These are phyloP conservation scores for Bassia scoparia DNA, from an alignment of 148 eudicot genomes.

Conservation along the genomic window DNA sequence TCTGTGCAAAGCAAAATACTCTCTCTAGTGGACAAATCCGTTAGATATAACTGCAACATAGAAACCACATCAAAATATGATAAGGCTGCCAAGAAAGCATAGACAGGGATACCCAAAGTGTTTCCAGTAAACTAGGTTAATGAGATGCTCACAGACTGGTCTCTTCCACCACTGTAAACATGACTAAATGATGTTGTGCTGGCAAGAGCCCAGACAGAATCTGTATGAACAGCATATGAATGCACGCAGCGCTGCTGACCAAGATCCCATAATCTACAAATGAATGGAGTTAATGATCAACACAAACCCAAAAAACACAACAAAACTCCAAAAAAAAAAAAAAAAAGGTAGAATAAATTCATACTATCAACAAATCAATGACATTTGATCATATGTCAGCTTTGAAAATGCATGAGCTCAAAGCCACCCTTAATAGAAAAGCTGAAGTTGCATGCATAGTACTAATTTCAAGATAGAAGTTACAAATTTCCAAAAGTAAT, in stretches of 20 bases:
- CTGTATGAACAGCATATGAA: conserved; percentile 98
- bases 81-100: conserved; percentile 12
- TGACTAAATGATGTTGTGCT: conserved; percentile 85
- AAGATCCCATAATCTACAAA: conserved; percentile 88
- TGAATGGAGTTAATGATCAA: conserved; percentile 1
- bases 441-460: too few relatives aligned
- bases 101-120: neutral
- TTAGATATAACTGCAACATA: conserved; percentile 66
- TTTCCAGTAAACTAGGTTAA: neutral
- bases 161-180: conserved; percentile 98
- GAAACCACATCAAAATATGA: conserved; percentile 14
- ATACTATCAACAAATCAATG: too few relatives aligned
- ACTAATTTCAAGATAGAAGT: too few relatives aligned
- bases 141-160: conserved; percentile 71
- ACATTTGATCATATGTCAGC: too few relatives aligned
- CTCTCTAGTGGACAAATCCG: conserved; percentile 89
- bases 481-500: too few relatives aligned
- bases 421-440: too few relatives aligned
- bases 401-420: too few relatives aligned
- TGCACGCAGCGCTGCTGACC: conserved; percentile 97
- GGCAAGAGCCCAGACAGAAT: conserved; percentile 99
- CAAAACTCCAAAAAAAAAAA: neutral
- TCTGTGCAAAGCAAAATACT: conserved; percentile 82
- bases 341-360: neutral
- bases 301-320: conserved; percentile 2